Evolutionary conservation across 139 green algal genomes (phyloP), one percentile per base, ranked within the genome.

Genomic region (Picochlorum costavermella): DNA sequence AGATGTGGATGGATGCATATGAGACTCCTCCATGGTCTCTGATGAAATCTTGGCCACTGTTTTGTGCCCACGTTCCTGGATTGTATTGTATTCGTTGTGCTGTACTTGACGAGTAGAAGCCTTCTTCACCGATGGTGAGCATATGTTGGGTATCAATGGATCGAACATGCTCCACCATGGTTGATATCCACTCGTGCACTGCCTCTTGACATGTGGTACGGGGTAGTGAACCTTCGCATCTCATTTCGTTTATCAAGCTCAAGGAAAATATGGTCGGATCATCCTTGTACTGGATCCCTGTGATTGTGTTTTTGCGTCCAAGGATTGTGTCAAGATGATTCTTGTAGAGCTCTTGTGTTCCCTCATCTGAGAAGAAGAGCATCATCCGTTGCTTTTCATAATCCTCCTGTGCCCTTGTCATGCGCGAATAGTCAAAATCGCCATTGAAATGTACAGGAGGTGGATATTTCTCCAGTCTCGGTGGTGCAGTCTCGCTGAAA

Each of bases 201-300:
- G 36, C 60, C 28, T 60, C 68, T 33, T 40, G 28, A 48, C 28
- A 67, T 17, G 49, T 23, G 2, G 64, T 43, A 60, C 65, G n/a
- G 9, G 5, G 9, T 58, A 5, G 33, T 13, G 33, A 40, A 58
- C 14, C 23, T 43, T 26, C 43, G 50, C 69, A 79, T n/a, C 73
- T 61, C 1, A 85, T 85, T 74, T 94, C 87, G 59, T 88, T 88
- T 33, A 89, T 68, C 13, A 88, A 69, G 57, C 78, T 65, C 61
- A 75, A 83, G 0, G 65, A 72, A 33, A 95, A 64, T 65, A 95
- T 92, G 66, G 87, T 83, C 33, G 88, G 88, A 61, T 95, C 88
- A 37, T 84, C 67, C 2, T 50, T 55, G 75, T 88, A 86, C 13
- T 53, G 12, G 20, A 44, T 25, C 12, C 82, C 76, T n/a, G 37